A percentile compares a stretch with the other conserved stretches of the same genome.
These are phyloP conservation scores for Gracilaria gracilis DNA, from an alignment of 23 red algal genomes.

Conservation along the genomic window DNA sequence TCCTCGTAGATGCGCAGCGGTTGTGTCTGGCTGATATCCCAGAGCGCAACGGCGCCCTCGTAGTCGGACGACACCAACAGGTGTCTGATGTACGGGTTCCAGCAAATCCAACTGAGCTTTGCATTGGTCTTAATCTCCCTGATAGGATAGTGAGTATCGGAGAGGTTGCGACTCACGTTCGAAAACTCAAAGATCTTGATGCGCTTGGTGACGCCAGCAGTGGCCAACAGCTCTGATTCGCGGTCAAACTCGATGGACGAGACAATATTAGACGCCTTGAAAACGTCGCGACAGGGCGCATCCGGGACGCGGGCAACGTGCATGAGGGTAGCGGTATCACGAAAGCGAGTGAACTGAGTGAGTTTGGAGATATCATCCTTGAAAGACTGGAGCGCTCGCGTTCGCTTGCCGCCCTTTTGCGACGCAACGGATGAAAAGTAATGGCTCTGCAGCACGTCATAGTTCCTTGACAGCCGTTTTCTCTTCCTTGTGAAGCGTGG, in stretches of 20 bases:
- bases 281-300: constrained; percentile 65
- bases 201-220: constrained; percentile 88
- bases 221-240: constrained; percentile 83
- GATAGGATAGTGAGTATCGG: constrained; percentile 91
- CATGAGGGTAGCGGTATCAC: constrained; percentile 73
- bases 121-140: constrained; percentile 87
- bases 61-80: constrained; percentile 93
- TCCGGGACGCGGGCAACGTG: constrained; percentile 66
- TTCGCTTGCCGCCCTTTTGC: constrained; percentile 24
- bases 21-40: constrained; percentile 73
- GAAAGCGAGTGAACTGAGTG: constrained; percentile 69
- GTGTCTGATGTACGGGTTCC: constrained; percentile 92
- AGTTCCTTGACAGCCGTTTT: constrained; percentile 54
- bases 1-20: constrained; percentile 88
- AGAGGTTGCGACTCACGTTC: constrained; percentile 53
- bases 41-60: constrained; percentile 90
- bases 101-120: constrained; percentile 92
- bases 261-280: constrained; percentile 91
- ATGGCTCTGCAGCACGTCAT: constrained; percentile 67
- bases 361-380: constrained; percentile 81
- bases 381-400: constrained; percentile 31
- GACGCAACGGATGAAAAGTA: constrained; percentile 66
- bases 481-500: constrained; percentile 45
- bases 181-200: constrained; percentile 98
- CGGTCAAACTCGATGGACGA: constrained; percentile 95